phyloP scores from a whole-genome alignment of 129 eudicot genomes.

The Escallonia rubra region DNA sequence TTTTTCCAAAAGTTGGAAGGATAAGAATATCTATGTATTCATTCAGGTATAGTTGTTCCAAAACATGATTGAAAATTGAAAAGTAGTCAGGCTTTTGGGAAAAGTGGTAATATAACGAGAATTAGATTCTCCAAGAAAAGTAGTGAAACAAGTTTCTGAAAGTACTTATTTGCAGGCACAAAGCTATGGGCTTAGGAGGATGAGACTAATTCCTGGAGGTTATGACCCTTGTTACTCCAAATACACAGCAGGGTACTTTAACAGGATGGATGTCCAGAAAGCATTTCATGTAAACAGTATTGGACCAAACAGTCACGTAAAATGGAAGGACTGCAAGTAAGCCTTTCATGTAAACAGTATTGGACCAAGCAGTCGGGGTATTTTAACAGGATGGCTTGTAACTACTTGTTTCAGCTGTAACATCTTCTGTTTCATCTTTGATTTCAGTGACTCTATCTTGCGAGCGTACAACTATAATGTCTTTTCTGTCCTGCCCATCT shows the following conservation, averaged over 20 bases:
- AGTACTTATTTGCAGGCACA: conserved; percentile 16
- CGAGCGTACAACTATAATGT: conserved; percentile 19
- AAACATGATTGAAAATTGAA: too few relatives aligned
- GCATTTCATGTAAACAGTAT: conserved; percentile 41
- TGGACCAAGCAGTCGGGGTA: too few relatives aligned
- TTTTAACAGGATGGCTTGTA: too few relatives aligned
- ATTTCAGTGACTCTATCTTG: conserved; percentile 28
- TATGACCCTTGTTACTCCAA: conserved; percentile 54
- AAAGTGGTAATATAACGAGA: too few relatives aligned
- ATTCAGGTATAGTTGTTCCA: too few relatives aligned
- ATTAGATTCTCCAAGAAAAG: too few relatives aligned
- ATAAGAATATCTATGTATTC: too few relatives aligned
- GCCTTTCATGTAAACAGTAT: too few relatives aligned
- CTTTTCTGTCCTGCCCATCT: conserved; percentile 41
- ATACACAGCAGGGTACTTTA: conserved; percentile 36
- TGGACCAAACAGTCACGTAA: conserved; percentile 8
- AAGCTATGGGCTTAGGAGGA: conserved; percentile 13
- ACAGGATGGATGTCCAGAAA: conserved; percentile 42
- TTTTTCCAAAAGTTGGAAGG: too few relatives aligned
- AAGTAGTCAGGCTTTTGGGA: too few relatives aligned
- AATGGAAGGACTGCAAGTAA: conserved; percentile 51
- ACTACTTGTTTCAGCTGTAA: too few relatives aligned
- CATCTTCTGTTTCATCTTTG: conserved; percentile 1
- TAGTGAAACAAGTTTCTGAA: not conserved
- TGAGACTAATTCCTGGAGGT: conserved; percentile 35